Percentiles rank a stretch among this genome's conserved stretches.
Conservation (phyloP, 2,329 filamentous ascomycete species). For the Dactylonectria estremocensis region DNA sequence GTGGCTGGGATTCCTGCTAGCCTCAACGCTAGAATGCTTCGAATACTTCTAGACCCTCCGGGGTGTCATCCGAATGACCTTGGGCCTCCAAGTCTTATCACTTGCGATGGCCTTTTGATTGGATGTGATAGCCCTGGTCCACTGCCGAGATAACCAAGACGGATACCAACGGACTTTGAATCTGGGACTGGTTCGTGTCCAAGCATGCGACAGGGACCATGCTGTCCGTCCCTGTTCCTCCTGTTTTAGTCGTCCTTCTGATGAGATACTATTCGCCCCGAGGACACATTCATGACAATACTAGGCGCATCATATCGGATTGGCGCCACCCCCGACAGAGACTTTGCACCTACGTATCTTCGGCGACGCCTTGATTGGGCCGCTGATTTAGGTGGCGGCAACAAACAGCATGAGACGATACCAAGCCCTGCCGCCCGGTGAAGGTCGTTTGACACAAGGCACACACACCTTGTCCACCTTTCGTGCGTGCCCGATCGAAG, state of each 20-base stretch:
- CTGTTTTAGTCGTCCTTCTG: constrained; percentile 6
- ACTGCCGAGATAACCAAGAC: constrained; percentile 17
- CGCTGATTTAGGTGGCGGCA: constrained; percentile 30
- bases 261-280: constrained; percentile 12
- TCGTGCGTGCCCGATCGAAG: neutral
- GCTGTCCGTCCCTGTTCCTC: constrained; percentile 4
- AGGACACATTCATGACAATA: constrained; percentile 18
- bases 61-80: constrained; percentile 18
- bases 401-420: constrained; percentile 7
- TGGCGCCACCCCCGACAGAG: neutral
- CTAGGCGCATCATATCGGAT: constrained; percentile 12
- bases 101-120: constrained; percentile 29
- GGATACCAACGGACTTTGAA: constrained; percentile 21
- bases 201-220: constrained; percentile 28
- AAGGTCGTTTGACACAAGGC: constrained; percentile 6
- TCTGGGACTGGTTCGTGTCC: constrained; percentile 20
- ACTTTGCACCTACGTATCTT: constrained; percentile 27
- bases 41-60: constrained; percentile 47
- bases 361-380: constrained; percentile 44
- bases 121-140: constrained; percentile 9
- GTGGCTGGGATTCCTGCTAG: neutral
- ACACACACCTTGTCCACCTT: constrained; percentile 1
- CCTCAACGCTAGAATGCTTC: constrained; percentile 45
- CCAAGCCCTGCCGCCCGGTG: constrained; percentile 8
- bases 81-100: constrained; percentile 16